phyloP scores from a whole-genome alignment of 768 basidiomycete genomes.

The Leucocoprinus leucothites region DNA sequence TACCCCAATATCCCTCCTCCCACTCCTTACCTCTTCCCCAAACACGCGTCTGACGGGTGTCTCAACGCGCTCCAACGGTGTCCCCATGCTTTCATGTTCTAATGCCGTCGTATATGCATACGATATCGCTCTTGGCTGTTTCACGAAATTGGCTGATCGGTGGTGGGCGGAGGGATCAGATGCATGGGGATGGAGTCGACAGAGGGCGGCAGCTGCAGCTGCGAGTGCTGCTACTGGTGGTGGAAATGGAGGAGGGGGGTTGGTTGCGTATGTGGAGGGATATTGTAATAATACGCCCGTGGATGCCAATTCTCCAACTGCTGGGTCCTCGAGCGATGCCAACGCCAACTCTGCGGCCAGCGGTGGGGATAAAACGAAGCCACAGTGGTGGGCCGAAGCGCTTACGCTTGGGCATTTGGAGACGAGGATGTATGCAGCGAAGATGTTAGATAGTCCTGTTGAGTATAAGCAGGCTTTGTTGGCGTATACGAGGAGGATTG shows the following conservation, averaged over 20 bases:
- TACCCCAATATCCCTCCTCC: slow-evolving; percentile 57
- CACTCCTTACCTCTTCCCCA: slow-evolving; percentile 50
- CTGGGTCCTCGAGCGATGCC: slow-evolving; percentile 33
- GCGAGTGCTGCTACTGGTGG: neutral
- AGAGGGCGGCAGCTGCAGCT: neutral
- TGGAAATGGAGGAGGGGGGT: slow-evolving; percentile 25
- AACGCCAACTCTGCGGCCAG: neutral
- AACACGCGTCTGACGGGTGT: slow-evolving; percentile 63
- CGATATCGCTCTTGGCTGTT: slow-evolving; percentile 61
- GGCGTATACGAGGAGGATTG: slow-evolving; percentile 79
- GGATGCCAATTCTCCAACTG: slow-evolving; percentile 13
- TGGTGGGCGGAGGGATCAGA: slow-evolving; percentile 89
- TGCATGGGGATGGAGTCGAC: slow-evolving; percentile 63
- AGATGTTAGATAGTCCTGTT: slow-evolving; percentile 70
- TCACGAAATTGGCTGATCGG: slow-evolving; percentile 72
- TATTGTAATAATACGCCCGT: slow-evolving; percentile 7
- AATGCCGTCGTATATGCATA: slow-evolving; percentile 80
- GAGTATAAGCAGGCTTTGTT: slow-evolving; percentile 81
- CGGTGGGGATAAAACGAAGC: slow-evolving; percentile 28
- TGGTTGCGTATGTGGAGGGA: slow-evolving; percentile 52
- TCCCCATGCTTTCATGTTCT: slow-evolving; percentile 73
- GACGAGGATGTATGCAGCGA: slow-evolving; percentile 71
- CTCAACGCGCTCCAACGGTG: slow-evolving; percentile 73
- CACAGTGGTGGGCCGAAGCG: slow-evolving; percentile 81
- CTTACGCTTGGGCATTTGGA: slow-evolving; percentile 89